Conservation (phyloP, 139 green algal species). For the Gonium pectorale region DNA sequence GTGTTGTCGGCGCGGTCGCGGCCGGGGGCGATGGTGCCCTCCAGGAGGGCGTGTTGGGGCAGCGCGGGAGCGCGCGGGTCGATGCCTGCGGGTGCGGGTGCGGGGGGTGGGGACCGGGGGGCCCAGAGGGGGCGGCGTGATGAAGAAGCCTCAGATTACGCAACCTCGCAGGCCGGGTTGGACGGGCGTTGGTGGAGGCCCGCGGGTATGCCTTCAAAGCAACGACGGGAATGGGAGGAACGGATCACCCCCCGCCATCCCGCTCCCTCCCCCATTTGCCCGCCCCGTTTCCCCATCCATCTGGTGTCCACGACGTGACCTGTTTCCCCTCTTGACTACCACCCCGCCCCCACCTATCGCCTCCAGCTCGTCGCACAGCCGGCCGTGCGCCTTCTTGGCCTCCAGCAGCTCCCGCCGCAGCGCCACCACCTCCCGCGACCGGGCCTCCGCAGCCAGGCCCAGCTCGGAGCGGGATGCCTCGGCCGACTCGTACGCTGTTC, state of each 20-base stretch:
- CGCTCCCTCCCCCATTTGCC: not conserved
- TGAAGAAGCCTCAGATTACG: not conserved
- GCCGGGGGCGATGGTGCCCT: not conserved
- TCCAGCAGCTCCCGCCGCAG: constrained; percentile 45
- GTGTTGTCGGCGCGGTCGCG: not conserved
- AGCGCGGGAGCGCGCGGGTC: constrained; percentile 37
- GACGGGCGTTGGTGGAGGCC: too few relatives aligned
- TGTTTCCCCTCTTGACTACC: too few relatives aligned
- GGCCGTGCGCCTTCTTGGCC: constrained; percentile 14
- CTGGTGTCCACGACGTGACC: too few relatives aligned
- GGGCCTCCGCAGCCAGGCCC: constrained; percentile 19
- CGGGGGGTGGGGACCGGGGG: not conserved
- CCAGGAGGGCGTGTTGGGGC: not conserved
- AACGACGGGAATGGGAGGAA: too few relatives aligned
- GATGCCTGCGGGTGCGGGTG: constrained; percentile 4
- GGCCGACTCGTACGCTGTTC: not conserved
- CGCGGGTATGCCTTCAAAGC: too few relatives aligned
- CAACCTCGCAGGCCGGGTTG: too few relatives aligned
- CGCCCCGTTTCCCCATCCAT: not conserved
- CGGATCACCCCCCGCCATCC: not conserved
- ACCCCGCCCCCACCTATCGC: not conserved
- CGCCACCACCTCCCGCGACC: constrained; percentile 30
- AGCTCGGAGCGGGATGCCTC: constrained; percentile 21
- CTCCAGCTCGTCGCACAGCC: constrained; percentile 33
- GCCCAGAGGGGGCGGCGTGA: not conserved